A percentile compares a stretch with the other conserved stretches of the same genome.
These are phyloP conservation scores for Scortechinia acanthostroma DNA, from an alignment of 2,329 filamentous ascomycete species.

Conservation along the genomic window DNA sequence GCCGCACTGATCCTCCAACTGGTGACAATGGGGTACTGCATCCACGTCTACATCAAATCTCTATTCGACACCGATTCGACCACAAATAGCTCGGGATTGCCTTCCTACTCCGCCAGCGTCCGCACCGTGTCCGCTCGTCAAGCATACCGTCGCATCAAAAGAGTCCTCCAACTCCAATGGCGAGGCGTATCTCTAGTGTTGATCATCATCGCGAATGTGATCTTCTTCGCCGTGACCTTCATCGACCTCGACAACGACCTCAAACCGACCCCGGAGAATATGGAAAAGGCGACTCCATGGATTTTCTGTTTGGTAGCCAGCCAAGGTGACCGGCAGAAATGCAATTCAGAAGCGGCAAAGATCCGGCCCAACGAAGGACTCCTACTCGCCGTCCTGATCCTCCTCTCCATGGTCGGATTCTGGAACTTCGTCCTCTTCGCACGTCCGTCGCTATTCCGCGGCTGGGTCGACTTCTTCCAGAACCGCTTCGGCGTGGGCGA, in stretches of 20 bases:
- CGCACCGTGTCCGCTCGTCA: background rate
- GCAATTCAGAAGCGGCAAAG: background rate
- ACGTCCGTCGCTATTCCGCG: background rate
- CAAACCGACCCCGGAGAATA: background rate
- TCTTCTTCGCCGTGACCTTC: background rate
- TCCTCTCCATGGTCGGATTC: background rate
- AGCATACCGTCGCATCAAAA: background rate
- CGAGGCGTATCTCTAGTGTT: background rate
- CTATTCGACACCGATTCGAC: background rate
- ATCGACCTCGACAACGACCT: background rate
- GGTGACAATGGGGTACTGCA: background rate
- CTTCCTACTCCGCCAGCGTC: background rate
- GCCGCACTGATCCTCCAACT: background rate
- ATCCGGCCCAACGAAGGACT: background rate
- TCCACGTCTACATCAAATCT: background rate
- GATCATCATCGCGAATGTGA: background rate
- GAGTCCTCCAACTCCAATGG: background rate
- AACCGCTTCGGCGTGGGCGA: too few species aligned
- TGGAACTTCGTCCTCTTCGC: conserved; percentile 1
- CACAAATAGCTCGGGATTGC: background rate
- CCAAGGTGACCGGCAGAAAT: background rate
- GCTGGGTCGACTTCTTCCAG: background rate
- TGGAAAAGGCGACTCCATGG: background rate
- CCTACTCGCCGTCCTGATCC: background rate
- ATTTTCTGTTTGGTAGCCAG: background rate